Percentiles rank a stretch among this genome's conserved stretches.
These are phyloP conservation scores for Populus trichocarpa DNA, from an alignment of 441 rosid species.

Conservation along the genomic window DNA sequence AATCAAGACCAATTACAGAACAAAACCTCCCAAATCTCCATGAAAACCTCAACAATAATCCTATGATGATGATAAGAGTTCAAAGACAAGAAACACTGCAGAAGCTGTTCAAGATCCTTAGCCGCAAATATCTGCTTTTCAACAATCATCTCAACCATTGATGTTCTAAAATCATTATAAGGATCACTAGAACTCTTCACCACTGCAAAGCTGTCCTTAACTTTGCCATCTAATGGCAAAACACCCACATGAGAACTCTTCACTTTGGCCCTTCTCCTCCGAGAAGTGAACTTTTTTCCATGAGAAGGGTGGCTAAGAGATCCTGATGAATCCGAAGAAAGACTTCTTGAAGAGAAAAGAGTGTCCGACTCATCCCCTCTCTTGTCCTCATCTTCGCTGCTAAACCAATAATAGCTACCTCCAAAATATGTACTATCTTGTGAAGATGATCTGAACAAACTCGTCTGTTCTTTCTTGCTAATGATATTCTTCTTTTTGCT, in stretches of 20 bases:
- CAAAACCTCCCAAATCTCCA: slow-evolving; percentile 70
- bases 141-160: slow-evolving; percentile 97
- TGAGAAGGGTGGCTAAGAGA: slow-evolving; percentile 13
- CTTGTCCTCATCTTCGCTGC: slow-evolving; percentile 49
- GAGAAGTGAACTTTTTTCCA: slow-evolving; percentile 1
- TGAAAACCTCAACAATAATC: slow-evolving; percentile 71
- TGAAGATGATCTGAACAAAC: slow-evolving; percentile 44
- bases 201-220: slow-evolving; percentile 76
- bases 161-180: slow-evolving; percentile 67
- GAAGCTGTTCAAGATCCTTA: slow-evolving; percentile 62
- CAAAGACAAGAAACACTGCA: slow-evolving; percentile 78
- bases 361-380: slow-evolving; percentile 46
- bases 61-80: slow-evolving; percentile 72
- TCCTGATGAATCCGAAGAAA: slow-evolving; percentile 58
- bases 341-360: slow-evolving; percentile 58
- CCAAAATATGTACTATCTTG: slow-evolving; percentile 34
- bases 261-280: slow-evolving; percentile 5
- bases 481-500: slow-evolving; percentile 19
- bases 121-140: slow-evolving; percentile 76
- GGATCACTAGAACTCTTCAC: slow-evolving; percentile 90
- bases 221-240: slow-evolving; percentile 32
- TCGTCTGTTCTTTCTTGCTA: slow-evolving; percentile 25
- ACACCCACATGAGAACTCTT: slow-evolving; percentile 17
- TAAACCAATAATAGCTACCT: slow-evolving; percentile 48
- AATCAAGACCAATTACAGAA: slow-evolving; percentile 37